Conservation (phyloP, 1,284 basidiomycete species). For the Apiotrichum montevideense region DNA sequence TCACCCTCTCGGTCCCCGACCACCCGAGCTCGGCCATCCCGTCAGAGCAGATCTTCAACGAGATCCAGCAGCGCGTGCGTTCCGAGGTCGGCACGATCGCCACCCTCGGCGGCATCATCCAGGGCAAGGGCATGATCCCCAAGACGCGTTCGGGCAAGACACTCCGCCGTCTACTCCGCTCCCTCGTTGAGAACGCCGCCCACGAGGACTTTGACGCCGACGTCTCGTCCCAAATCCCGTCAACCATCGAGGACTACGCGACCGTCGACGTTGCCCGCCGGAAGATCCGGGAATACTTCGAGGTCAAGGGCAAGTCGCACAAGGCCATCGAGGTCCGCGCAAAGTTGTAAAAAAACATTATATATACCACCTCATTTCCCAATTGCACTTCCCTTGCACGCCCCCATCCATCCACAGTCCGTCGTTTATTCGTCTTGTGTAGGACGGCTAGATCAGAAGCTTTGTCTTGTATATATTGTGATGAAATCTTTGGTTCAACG, state of each 20-base stretch:
- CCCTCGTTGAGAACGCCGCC: conserved; percentile 18
- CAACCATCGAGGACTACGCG: conserved; percentile 15
- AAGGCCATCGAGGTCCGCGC: conserved; percentile 13
- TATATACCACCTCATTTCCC: not conserved
- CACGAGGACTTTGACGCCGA: conserved; percentile 15
- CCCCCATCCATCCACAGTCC: not conserved
- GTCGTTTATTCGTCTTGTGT: not conserved
- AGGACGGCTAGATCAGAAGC: not conserved
- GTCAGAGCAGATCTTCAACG: conserved; percentile 56
- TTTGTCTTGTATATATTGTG: not conserved
- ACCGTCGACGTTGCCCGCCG: conserved; percentile 14
- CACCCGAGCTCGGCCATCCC: conserved; percentile 53
- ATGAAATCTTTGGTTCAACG: not conserved
- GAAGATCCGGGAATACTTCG: conserved; percentile 20
- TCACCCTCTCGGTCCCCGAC: conserved; percentile 36
- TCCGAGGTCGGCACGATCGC: conserved; percentile 91
- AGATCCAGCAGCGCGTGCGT: conserved; percentile 83
- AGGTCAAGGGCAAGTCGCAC: conserved; percentile 12
- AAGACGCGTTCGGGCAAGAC: conserved; percentile 92
- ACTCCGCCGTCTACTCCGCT: conserved; percentile 71
- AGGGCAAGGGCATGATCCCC: conserved; percentile 66
- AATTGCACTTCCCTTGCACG: not conserved
- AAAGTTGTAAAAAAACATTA: conserved; percentile 5
- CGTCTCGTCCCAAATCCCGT: conserved; percentile 11
- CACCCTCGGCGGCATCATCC: conserved; percentile 80